Base-by-base conservation (phyloP, 1,139 yeast species). In the Williopsis jadinii region DNA sequence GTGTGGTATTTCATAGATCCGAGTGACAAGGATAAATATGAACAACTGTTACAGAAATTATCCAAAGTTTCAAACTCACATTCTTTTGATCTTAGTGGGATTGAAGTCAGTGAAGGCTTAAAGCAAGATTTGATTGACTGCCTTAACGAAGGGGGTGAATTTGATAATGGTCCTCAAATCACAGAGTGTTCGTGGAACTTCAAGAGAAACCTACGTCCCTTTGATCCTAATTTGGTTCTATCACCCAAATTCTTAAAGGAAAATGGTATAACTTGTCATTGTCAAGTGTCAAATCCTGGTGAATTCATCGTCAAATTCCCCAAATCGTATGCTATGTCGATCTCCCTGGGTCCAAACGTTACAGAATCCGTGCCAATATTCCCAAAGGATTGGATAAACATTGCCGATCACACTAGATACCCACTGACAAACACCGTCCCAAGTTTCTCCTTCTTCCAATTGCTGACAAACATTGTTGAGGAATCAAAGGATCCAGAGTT, bases 1-100 rank as follows among this genome's bases (percentile, higher is more conserved):
- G 64, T 81, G n/a, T 84, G 95, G 95, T 85, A 82, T 53, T 77
- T 87, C 35, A 73, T 88, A 14, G 82, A 92, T 0, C 87, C 84
- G n/a, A 67, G 67, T 48, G 79, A 78, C 42, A 77, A 80, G 39
- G 75, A 66, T 9, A 73, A 72, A 46, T 85, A 81, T 56, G 95
- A 87, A 55, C 49, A 52, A 1, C 61, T 80, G 3, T 48, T 75
- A 37, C 49, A 30, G 19, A 24, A 30, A 14, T 15, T 30, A 3
- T 36, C 38, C 3, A 3, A n/a, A 12, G 14, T 11, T 8, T 8
- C 14, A 12, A n/a, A 24, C n/a, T 9, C 33, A 5, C 29, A 3
- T 1, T 4, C 29, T 19, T 29, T 30, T 11, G 38, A 36, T 36
- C 34, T 36, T n/a, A 28, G 32, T 8, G 34, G 15, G 11, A 11